Evolutionary conservation across 139 green algal genomes (phyloP), one percentile per base, ranked within the genome.

Genomic region (Spirogloea muscicola): DNA sequence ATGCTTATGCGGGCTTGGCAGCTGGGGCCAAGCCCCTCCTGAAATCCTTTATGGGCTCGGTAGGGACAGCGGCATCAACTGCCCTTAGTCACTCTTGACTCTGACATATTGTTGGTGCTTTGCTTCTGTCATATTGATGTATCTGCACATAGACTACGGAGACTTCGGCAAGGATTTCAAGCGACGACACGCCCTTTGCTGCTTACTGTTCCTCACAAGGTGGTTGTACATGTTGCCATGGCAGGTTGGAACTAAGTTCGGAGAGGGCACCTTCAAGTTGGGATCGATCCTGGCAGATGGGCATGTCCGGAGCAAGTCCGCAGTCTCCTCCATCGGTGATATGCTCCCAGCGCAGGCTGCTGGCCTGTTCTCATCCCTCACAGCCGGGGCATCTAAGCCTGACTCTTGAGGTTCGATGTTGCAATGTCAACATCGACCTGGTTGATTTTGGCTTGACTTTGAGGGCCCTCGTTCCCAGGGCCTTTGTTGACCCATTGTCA

Each of bases 1-100:
- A 43, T 68, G n/a, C n/a, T 38, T 29, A 36, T 13, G 59, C 59
- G 6, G 9, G 52, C 52, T 7, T 62, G 9, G 40, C 38, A 7
- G 38, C 60, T 25, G 40, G 36, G 10, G 51, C 65, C 38, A 74
- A 66, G 16, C 65, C 65, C 36, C 49, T 74, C 29, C 66, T 74
- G 43, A 74, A 74, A 25, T 74, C 65, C 4, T 38, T 74, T 41
- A 74, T 74, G 65, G 65, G 65, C 38, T 44, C 63, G 65, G 65
- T 74, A 37, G n/a, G n/a, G n/a, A n/a, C n/a, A n/a, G n/a, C n/a
- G n/a, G n/a, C n/a, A n/a, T n/a, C n/a, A n/a, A n/a, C n/a, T n/a
- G n/a, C n/a, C n/a, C n/a, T 55, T 31, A 55, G 46, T 21, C 46
- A 31, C 46, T 55, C 21, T 55, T 21, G 21, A 31, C 46, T 55